Percentiles rank a stretch among this genome's conserved stretches.
These are phyloP conservation scores for Mycena vulgaris DNA, from an alignment of 768 basidiomycete species.

Conservation along the genomic window DNA sequence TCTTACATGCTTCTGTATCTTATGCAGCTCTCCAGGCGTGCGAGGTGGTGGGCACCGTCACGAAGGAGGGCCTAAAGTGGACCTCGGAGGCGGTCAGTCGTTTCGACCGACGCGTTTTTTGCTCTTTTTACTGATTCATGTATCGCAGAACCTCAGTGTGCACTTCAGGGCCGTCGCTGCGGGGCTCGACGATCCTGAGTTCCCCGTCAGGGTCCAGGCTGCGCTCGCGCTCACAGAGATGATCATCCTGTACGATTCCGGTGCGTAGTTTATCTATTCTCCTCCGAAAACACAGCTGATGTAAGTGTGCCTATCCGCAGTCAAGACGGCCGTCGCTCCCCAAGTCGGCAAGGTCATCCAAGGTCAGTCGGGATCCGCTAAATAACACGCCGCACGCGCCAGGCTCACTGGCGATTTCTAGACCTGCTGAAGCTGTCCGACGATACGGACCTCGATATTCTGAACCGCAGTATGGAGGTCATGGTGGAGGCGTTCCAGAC, in stretches of 20 bases:
- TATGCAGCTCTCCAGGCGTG: slow-evolving; percentile 75
- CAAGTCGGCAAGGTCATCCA: slow-evolving; percentile 91
- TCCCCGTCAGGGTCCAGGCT: slow-evolving; percentile 90
- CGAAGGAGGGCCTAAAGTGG: slow-evolving; percentile 80
- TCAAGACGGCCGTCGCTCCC: slow-evolving; percentile 78
- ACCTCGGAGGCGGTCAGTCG: slow-evolving; percentile 68
- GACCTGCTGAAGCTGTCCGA: slow-evolving; percentile 93
- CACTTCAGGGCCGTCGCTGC: slow-evolving; percentile 77
- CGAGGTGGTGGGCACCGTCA: slow-evolving; percentile 84
- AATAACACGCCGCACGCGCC: too few species aligned
- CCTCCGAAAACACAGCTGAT: slow-evolving; percentile 19
- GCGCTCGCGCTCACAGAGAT: slow-evolving; percentile 86
- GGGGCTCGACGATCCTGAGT: slow-evolving; percentile 82
- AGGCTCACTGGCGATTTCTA: slow-evolving; percentile 41
- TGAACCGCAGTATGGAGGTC: slow-evolving; percentile 87
- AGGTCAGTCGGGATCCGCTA: slow-evolving; percentile 57
- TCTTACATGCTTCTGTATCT: background rate
- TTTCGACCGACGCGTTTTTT: background rate
- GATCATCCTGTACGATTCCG: slow-evolving; percentile 73
- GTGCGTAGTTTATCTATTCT: slow-evolving; percentile 53
- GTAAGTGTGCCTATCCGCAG: slow-evolving; percentile 54
- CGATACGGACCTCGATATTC: slow-evolving; percentile 90
- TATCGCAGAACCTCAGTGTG: slow-evolving; percentile 68
- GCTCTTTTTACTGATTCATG: background rate
- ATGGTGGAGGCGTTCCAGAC: slow-evolving; percentile 91